Base-by-base conservation (phyloP, 2,329 filamentous ascomycete genomes). In the Monilinia fructigena region DNA sequence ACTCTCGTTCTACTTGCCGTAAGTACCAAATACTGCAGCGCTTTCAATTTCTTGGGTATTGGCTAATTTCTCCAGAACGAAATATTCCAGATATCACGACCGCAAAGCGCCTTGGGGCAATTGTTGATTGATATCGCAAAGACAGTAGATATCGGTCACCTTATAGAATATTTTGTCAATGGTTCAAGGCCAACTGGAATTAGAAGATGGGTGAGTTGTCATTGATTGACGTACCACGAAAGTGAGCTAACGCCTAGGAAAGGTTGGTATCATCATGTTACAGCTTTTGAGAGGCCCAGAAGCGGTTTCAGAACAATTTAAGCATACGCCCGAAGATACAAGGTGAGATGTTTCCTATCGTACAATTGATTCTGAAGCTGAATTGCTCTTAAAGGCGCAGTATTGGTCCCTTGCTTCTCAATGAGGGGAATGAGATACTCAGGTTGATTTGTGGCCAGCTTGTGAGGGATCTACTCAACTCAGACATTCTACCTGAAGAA, bases 201-300 rank as follows among this genome's bases (percentile, higher is more conserved):
- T 54, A 67, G 73, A 58, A 69, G 71, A 75, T 74, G 73, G 73
- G 74, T 75, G 68, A 65, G 69, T 55, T 18, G 4, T n/a, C 20
- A 45, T 52, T 26, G 14, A 5, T 23, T 14, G 28, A 23, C 18
- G 8, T 40, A 2, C n/a, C 14, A 28, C 48, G 12, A 14, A 53
- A 35, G n/a, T 38, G 28, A 68, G 3, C 71, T 64, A 28, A 50
- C 20, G 31, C 12, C 3, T 31, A 10, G 52, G 12, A 8, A 42
- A 74, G 74, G 69, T 70, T 54, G 74, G 75, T 0, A 67, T 74
- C 28, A 58, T 75, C n/a, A 69, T 70, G 54, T 62, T 71, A n/a
- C 69, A 75, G 54, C 67, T 76, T 8, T 28, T 75, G 14, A 66
- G 65, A 38, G 70, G 55, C 7, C 70, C 62, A 7, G 40, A 68